phyloP scores from a whole-genome alignment of 2,329 filamentous ascomycete genomes.

The Xylariaceae sp. region DNA sequence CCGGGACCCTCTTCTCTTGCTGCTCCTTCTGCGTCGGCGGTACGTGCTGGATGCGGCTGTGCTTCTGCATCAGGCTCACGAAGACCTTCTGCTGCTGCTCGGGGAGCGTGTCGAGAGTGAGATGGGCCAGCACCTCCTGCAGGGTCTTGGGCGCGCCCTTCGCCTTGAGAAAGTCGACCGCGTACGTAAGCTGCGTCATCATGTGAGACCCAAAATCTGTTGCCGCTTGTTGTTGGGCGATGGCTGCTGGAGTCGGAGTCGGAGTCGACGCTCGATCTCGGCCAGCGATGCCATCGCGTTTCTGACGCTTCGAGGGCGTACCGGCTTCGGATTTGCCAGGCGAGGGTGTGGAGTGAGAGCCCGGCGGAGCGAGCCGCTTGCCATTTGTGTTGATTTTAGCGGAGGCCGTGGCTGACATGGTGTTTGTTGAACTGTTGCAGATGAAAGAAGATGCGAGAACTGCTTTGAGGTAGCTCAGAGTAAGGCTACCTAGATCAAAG shows the following conservation, averaged over 20 bases:
- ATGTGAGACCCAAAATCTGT: conserved; percentile 75
- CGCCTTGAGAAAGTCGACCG: conserved; percentile 75
- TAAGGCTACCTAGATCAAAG: conserved; percentile 6
- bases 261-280: conserved; percentile 18
- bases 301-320: conserved; percentile 48
- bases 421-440: conserved; percentile 35
- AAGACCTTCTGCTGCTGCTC: conserved; percentile 62
- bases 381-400: conserved; percentile 53
- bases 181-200: conserved; percentile 83
- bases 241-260: conserved; percentile 26
- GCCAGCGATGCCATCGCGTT: conserved; percentile 40
- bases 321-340: conserved; percentile 35
- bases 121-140: conserved; percentile 72
- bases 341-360: conserved; percentile 50
- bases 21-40: conserved; percentile 55
- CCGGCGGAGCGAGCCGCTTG: conserved; percentile 51
- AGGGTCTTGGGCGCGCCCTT: conserved; percentile 66
- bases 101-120: conserved; percentile 63
- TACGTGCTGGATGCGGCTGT: conserved; percentile 54
- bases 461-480: conserved; percentile 5
- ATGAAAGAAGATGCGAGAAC: not conserved
- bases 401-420: conserved; percentile 56
- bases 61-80: conserved; percentile 62
- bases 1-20: conserved; percentile 45
- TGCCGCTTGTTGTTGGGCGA: conserved; percentile 45